phyloP scores from a whole-genome alignment of 2,329 filamentous ascomycete species.

The Fusarium agapanthi region DNA sequence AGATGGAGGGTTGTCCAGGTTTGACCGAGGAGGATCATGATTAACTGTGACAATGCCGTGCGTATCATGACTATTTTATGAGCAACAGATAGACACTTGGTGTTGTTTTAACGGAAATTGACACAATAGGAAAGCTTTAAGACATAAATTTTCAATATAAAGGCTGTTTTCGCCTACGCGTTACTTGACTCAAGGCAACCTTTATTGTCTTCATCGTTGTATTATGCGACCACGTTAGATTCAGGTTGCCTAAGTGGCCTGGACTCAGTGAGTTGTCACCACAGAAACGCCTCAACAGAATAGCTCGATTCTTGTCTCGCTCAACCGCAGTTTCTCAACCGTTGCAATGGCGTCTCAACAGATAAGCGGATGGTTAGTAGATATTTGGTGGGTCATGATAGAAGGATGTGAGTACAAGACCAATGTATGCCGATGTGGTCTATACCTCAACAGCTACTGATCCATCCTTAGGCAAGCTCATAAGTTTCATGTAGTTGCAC shows the following conservation, averaged over 20 bases:
- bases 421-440: neutral
- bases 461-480: neutral
- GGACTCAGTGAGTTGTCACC: neutral
- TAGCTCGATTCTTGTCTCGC: neutral
- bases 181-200: neutral
- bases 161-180: neutral
- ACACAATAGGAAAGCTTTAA: neutral
- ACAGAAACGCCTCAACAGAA: slow-evolving; percentile 18
- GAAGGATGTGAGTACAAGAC: neutral
- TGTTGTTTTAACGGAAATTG: neutral
- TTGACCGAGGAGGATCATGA: slow-evolving; percentile 84
- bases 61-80: neutral
- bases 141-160: neutral
- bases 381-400: neutral
- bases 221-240: neutral
- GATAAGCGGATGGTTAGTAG: neutral
- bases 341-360: neutral
- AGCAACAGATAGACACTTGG: neutral
- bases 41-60: slow-evolving; percentile 26
- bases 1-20: slow-evolving; percentile 90
- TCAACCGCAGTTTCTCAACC: neutral
- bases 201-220: neutral
- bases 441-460: neutral
- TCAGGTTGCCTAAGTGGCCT: neutral
- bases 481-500: neutral